These are phyloP conservation scores for Helicostylum pulchrum DNA, from an alignment of 192 early-diverging fungal species.

Conservation along the genomic window DNA sequence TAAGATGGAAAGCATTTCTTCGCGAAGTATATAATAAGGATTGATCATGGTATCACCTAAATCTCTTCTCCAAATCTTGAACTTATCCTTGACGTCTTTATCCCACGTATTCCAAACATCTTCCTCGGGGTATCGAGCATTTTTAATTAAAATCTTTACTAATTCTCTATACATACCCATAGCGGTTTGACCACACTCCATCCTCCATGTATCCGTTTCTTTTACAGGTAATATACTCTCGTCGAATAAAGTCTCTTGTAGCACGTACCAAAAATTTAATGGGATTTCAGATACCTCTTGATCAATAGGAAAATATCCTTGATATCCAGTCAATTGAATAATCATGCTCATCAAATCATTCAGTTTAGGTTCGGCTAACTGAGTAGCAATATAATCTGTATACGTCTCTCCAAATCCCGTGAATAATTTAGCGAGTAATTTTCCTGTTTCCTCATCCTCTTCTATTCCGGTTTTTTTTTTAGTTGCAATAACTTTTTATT, in stretches of 20 bases:
- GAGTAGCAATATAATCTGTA: constrained; percentile 45
- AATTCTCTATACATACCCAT: constrained; percentile 50
- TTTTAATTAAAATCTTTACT: constrained; percentile 50
- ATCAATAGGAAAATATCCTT: constrained; percentile 64
- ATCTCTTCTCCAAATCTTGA: constrained; percentile 63
- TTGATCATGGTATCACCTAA: constrained; percentile 71
- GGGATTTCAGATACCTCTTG: constrained; percentile 69
- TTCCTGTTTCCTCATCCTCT: constrained; percentile 46
- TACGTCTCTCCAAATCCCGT: constrained; percentile 58
- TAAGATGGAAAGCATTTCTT: constrained; percentile 46
- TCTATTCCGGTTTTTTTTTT: constrained; percentile 23
- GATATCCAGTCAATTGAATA: constrained; percentile 65
- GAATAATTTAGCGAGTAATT: constrained; percentile 46
- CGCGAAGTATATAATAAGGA: constrained; percentile 62
- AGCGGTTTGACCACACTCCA: constrained; percentile 32
- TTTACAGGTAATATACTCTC: constrained; percentile 33
- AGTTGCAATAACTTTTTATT: too few relatives aligned
- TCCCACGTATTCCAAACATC: constrained; percentile 52
- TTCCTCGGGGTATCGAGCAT: constrained; percentile 54
- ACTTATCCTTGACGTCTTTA: constrained; percentile 56
- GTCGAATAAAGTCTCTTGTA: constrained; percentile 69
- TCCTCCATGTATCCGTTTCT: constrained; percentile 4
- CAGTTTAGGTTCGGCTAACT: constrained; percentile 45
- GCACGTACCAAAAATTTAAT: constrained; percentile 69
- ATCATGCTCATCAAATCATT: constrained; percentile 47